Percentiles rank a stretch among this genome's conserved stretches.
phyloP scores from a whole-genome alignment of 2,329 filamentous ascomycete genomes.

The Pseudogymnoascus sp. region DNA sequence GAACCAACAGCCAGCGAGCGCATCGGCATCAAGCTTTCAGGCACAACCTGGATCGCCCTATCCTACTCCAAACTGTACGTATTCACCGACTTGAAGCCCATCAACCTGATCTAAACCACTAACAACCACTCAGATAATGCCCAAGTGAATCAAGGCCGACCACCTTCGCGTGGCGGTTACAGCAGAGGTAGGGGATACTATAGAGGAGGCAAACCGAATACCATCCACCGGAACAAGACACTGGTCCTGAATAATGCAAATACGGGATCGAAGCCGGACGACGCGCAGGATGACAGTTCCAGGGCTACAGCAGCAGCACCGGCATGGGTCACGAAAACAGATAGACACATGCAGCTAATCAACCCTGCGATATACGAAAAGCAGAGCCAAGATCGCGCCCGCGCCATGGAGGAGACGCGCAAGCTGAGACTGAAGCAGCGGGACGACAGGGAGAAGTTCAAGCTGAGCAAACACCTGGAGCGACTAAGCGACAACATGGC shows the following conservation, averaged over 20 bases:
- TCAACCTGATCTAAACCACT: conserved; percentile 10
- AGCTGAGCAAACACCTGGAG: conserved; percentile 42
- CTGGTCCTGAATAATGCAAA: conserved; percentile 52
- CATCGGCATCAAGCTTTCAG: conserved; percentile 35
- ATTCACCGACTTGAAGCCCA: background rate
- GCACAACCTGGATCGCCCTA: conserved; percentile 11
- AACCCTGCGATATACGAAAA: conserved; percentile 72
- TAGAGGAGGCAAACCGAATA: conserved; percentile 31
- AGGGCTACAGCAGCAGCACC: conserved; percentile 22
- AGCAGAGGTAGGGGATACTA: conserved; percentile 21
- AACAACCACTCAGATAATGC: conserved; percentile 18
- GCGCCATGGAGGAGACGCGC: conserved; percentile 64
- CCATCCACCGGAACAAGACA: conserved; percentile 47
- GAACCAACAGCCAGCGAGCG: conserved; percentile 42
- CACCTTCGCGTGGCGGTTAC: conserved; percentile 20
- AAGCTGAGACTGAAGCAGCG: conserved; percentile 46
- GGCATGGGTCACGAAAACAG: conserved; percentile 64
- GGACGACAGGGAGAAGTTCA: conserved; percentile 51
- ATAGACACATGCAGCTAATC: conserved; percentile 74
- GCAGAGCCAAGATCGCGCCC: conserved; percentile 57
- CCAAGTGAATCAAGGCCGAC: conserved; percentile 22
- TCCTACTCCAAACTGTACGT: conserved; percentile 4
- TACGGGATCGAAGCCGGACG: conserved; percentile 21
- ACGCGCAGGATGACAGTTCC: conserved; percentile 30
- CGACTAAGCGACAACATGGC: conserved; percentile 25